phyloP scores from a whole-genome alignment of 75 land plant species.

The Larix kaempferi region DNA sequence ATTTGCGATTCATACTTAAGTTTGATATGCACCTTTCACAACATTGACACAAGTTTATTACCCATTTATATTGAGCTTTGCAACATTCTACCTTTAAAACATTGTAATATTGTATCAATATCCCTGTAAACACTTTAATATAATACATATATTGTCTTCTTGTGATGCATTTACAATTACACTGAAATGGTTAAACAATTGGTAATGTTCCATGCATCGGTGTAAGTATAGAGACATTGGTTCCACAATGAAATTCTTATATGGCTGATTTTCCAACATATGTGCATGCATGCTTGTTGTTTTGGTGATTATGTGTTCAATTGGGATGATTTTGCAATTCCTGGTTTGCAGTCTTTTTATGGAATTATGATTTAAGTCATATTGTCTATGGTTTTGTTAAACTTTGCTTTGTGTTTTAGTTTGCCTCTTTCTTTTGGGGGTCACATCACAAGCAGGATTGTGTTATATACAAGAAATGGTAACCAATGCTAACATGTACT shows the following conservation, averaged over 20 bases:
- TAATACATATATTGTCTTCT: not conserved
- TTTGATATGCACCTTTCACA: not conserved
- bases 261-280: conserved; percentile 46
- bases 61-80: not conserved
- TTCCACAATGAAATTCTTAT: not conserved
- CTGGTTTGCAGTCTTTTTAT: conserved; percentile 48
- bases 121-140: not conserved
- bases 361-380: not conserved
- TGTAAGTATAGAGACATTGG: not conserved
- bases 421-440: not conserved
- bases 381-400: not conserved
- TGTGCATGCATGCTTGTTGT: conserved; percentile 54
- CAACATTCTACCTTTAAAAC: not conserved
- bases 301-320: conserved; percentile 76
- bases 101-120: not conserved
- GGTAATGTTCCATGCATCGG: not conserved
- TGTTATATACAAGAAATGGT: conserved; percentile 91
- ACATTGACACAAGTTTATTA: not conserved
- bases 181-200: not conserved
- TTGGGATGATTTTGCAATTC: conserved; percentile 74
- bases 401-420: conserved; percentile 6
- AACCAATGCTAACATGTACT: conserved; percentile 95
- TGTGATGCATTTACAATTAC: not conserved
- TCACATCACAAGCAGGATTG: conserved; percentile 62
- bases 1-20: too few species aligned